phyloP scores from a whole-genome alignment of 1,139 yeast genomes.

The Zygosaccharomyces sapae region DNA sequence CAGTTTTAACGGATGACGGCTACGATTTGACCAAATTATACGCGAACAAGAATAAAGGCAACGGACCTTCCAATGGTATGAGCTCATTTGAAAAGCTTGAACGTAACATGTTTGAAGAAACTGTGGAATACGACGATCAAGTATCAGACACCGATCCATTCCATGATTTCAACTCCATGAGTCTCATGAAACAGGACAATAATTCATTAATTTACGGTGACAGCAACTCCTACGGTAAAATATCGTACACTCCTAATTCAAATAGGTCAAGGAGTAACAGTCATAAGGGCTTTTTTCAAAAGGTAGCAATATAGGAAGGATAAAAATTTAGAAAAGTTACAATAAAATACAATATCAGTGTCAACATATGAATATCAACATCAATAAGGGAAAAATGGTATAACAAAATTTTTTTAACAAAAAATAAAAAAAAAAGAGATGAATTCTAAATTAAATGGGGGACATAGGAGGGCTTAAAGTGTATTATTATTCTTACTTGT shows the following conservation, averaged over 20 bases:
- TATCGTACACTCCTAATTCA: conserved; percentile 55
- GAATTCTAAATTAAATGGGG: background rate
- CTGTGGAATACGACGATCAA: conserved; percentile 34
- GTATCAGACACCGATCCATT: conserved; percentile 64
- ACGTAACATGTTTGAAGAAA: conserved; percentile 40
- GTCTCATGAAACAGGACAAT: conserved; percentile 70
- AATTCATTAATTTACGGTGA: conserved; percentile 49
- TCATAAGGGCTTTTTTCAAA: conserved; percentile 38
- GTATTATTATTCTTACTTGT: background rate
- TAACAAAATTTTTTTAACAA: background rate
- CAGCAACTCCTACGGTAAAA: conserved; percentile 56
- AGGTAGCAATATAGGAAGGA: conserved; percentile 32
- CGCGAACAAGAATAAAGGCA: conserved; percentile 23
- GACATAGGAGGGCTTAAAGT: background rate
- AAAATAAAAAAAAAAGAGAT: background rate
- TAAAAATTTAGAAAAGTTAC: background rate
- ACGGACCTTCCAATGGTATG: conserved; percentile 12
- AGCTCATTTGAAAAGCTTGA: conserved; percentile 36
- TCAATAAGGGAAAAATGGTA: background rate
- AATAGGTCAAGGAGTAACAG: conserved; percentile 41
- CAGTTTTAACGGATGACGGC: conserved; percentile 69
- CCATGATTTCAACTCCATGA: conserved; percentile 81
- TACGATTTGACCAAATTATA: conserved; percentile 39
- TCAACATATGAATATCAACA: background rate
- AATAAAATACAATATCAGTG: too few species aligned